Conservation (phyloP, 139 green algal species). For the Yamagishiella unicocca region DNA sequence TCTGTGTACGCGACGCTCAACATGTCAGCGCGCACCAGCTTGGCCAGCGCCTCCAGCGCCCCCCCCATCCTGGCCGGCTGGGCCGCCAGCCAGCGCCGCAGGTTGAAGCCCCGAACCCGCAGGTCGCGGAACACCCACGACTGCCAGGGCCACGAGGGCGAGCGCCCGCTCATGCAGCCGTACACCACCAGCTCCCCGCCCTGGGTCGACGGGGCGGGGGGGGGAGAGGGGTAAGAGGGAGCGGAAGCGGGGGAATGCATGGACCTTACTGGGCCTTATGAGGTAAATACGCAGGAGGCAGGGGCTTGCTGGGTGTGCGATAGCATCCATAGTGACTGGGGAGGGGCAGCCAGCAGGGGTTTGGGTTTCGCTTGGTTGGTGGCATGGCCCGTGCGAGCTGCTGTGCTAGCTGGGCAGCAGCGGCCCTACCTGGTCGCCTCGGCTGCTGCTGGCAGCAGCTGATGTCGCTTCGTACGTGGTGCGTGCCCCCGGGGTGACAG, state of each 20-base stretch:
- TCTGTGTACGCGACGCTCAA: conserved; percentile 82
- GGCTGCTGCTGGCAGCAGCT: too few species aligned
- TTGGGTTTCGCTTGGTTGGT: too few species aligned
- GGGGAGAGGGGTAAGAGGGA: background rate
- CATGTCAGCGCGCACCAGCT: conserved; percentile 83
- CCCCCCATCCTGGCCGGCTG: conserved; percentile 66
- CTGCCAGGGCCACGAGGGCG: conserved; percentile 79
- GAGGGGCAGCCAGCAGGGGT: too few species aligned
- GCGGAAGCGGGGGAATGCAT: too few species aligned
- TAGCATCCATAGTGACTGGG: too few species aligned
- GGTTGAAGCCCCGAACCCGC: conserved; percentile 62
- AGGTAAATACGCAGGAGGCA: too few species aligned
- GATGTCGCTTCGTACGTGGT: background rate
- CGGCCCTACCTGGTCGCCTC: too few species aligned
- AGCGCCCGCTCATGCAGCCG: conserved; percentile 80
- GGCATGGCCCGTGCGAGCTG: too few species aligned
- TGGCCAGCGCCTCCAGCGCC: conserved; percentile 76
- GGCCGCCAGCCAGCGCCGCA: conserved; percentile 48
- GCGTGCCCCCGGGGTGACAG: background rate
- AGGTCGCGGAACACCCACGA: conserved; percentile 79
- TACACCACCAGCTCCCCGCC: conserved; percentile 85
- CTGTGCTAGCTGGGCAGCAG: too few species aligned
- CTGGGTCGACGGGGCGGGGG: conserved; percentile 19
- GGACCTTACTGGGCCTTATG: too few species aligned
- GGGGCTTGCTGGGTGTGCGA: too few species aligned